Evolutionary conservation across 345 rosid genomes (phyloP), one percentile per base, ranked within the genome.

Genomic region (Eutrema heterophyllum): DNA sequence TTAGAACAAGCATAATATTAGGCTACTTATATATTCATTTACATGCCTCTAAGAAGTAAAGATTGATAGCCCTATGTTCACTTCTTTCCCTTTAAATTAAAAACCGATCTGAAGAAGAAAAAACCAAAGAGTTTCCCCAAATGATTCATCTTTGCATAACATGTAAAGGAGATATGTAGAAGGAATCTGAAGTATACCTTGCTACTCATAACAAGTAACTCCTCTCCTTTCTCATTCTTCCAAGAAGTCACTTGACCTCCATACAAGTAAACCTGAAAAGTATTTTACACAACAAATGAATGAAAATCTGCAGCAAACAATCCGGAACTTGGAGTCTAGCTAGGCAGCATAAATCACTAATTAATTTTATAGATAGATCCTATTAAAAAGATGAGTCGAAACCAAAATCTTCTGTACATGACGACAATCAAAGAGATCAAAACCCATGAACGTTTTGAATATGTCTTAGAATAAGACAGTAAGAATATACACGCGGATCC

Each of bases 211-310:
- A 89, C 84, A 78, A 93, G 96, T 77, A 93, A 78, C 62, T 93
- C 96, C 71, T 93, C 94, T 24, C 88, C 81, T 15, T 81, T 80
- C 62, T 82, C 92, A 71, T 91, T 86, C 84, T 88, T 93, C 96
- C 97, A 93, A 52, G 98, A 93, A 50, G 85, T 86, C 26, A 93
- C 94, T 36, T 93, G 96, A 50, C 83, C 94, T 48, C 97, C 97
- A 68, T 84, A 86, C 74, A 93, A 72, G 81, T 85, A 93, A 49
- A 93, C 86, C 97, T 93, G 81, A 50, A 50, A 29, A 58, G 16
- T 62, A n/a, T 62, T 14, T 33, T 46, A 48, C 66, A 45, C 52
- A n/a, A 18, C 14, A 67, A 76, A 39, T 21, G 16, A 44, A 45
- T 26, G 7, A 35, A 35, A 18, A 18, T 33, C 4, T 15, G 40